These are phyloP conservation scores for Meyerozyma sp. DNA, from an alignment of 1,139 yeast species.

Conservation along the genomic window DNA sequence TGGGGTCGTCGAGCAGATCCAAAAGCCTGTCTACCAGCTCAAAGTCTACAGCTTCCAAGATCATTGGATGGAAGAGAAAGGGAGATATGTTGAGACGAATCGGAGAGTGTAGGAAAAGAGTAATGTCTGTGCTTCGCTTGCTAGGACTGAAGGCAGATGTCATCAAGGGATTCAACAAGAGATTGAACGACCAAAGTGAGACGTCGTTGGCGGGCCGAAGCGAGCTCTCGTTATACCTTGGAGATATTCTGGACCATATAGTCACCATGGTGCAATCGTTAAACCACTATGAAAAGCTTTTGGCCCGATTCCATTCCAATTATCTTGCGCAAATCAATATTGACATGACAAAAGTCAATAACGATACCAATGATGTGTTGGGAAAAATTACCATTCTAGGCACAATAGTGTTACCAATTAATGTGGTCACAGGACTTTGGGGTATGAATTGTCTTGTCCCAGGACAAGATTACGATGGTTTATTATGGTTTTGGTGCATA, in stretches of 20 bases:
- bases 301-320: slow-evolving; percentile 91
- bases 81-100: slow-evolving; percentile 93
- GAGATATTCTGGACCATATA: slow-evolving; percentile 89
- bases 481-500: slow-evolving; percentile 71
- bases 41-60: slow-evolving; percentile 43
- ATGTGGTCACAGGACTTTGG: slow-evolving; percentile 94
- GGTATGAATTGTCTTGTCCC: slow-evolving; percentile 98
- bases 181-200: slow-evolving; percentile 76
- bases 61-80: slow-evolving; percentile 79
- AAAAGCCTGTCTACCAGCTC: slow-evolving; percentile 12
- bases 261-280: slow-evolving; percentile 94
- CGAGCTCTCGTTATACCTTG: slow-evolving; percentile 71
- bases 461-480: slow-evolving; percentile 71
- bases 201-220: slow-evolving; percentile 13
- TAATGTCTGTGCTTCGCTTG: slow-evolving; percentile 81
- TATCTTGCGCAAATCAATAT: slow-evolving; percentile 94
- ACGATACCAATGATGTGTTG: slow-evolving; percentile 92
- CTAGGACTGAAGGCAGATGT: slow-evolving; percentile 95
- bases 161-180: slow-evolving; percentile 85
- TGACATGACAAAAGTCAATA: slow-evolving; percentile 96
- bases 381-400: slow-evolving; percentile 92
- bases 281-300: slow-evolving; percentile 87
- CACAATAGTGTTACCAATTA: slow-evolving; percentile 90
- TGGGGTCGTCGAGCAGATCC: neutral
- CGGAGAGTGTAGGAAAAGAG: slow-evolving; percentile 92